phyloP scores from a whole-genome alignment of 78 protist genomes.

The Ministeria vibrans region DNA sequence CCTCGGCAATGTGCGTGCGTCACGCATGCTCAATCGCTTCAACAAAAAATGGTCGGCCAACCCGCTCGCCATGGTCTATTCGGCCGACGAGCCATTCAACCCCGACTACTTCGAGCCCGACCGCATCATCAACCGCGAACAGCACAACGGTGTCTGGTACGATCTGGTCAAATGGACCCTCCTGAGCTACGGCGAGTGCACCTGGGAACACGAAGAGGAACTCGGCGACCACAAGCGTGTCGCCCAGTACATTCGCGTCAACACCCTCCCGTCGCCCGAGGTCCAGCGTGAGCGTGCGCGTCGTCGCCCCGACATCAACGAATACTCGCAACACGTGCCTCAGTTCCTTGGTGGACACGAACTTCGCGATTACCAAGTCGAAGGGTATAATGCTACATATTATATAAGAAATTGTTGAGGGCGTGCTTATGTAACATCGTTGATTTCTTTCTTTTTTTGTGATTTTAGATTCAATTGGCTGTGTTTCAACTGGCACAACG shows the following conservation, averaged over 20 bases:
- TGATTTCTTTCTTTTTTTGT: too few relatives aligned
- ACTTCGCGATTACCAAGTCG: slow-evolving; percentile 74
- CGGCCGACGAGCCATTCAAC: slow-evolving; percentile 13
- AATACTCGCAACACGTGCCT: too few relatives aligned
- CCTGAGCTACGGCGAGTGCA: slow-evolving; percentile 42
- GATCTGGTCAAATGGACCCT: slow-evolving; percentile 61
- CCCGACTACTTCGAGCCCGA: slow-evolving; percentile 10
- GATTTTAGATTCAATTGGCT: slow-evolving; percentile 90
- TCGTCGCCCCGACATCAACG: slow-evolving; percentile 10
- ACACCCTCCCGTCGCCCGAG: not conserved
- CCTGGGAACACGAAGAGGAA: slow-evolving; percentile 65
- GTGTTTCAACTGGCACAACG: slow-evolving; percentile 9
- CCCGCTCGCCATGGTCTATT: not conserved
- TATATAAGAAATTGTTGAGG: too few relatives aligned
- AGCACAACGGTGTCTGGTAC: not conserved
- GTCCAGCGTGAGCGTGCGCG: slow-evolving; percentile 21
- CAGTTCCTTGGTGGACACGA: slow-evolving; percentile 28
- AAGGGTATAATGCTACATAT: too few relatives aligned
- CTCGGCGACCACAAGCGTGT: slow-evolving; percentile 26
- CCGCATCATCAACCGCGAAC: not conserved
- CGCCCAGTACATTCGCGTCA: not conserved
- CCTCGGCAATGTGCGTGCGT: not conserved
- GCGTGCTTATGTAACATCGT: too few relatives aligned
- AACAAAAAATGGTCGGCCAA: not conserved
- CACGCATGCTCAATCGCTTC: not conserved